Percentiles rank a stretch among this genome's conserved stretches.
Evolutionary conservation across 768 basidiomycete species (phyloP).

Genomic region (Exidia glandulosa): DNA sequence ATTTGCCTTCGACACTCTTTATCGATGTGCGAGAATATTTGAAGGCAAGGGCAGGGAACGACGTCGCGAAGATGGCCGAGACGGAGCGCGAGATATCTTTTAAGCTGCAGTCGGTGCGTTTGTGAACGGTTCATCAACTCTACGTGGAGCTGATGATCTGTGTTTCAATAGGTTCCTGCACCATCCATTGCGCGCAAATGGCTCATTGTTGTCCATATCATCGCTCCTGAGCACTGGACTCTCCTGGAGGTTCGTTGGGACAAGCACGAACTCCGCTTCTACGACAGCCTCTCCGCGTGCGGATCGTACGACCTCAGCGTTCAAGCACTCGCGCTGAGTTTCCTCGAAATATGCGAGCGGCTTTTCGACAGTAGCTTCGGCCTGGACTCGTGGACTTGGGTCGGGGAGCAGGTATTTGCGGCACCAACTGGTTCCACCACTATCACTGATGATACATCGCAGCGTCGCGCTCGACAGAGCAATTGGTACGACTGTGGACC

Average conservation of each 20-base stretch:
- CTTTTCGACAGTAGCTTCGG: too few relatives aligned
- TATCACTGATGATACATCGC: too few relatives aligned
- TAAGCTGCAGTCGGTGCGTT: too few relatives aligned
- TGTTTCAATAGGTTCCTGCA: background rate
- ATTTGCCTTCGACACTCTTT: background rate
- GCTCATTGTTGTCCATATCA: background rate
- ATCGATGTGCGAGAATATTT: background rate
- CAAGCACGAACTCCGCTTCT: background rate
- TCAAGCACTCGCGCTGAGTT: background rate
- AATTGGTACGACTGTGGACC: too few relatives aligned
- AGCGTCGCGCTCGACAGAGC: too few relatives aligned
- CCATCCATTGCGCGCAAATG: background rate
- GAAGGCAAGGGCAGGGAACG: background rate
- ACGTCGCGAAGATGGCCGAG: background rate
- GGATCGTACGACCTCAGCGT: background rate
- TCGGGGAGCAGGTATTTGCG: too few relatives aligned
- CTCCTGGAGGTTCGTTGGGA: background rate
- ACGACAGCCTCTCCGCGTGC: background rate
- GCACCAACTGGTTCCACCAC: too few relatives aligned
- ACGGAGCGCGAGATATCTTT: too few relatives aligned
- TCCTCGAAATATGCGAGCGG: too few relatives aligned
- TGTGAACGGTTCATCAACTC: too few relatives aligned
- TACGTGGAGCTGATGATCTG: too few relatives aligned
- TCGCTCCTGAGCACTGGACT: background rate
- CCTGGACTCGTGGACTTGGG: too few relatives aligned